Base-by-base conservation (phyloP, 139 green algal species). In the Prasinococcaceae sp. region DNA sequence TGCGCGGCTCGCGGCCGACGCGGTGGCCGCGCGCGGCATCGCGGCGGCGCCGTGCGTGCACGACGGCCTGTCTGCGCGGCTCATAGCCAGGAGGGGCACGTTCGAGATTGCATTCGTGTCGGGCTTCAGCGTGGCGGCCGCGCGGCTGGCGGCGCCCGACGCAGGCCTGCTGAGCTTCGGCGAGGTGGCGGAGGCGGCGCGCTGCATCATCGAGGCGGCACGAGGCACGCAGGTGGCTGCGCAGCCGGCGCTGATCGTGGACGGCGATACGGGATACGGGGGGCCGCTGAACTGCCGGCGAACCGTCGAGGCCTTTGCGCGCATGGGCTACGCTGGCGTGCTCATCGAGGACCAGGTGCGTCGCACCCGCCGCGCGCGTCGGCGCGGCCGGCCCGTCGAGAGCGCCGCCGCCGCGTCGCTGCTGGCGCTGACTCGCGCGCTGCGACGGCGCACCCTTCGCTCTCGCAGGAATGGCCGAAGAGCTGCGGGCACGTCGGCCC, bases 71-170 rank as follows among this genome's bases (percentile, higher is more conserved):
- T 8, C 19, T 20, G 39, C 39, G 8, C 8, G 12, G 6, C 39
- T 47, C 39, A 6, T 47, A n/a, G 39, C 39, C 12, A 5, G 6
- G 8, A 47, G 9, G 19, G 39, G 9, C 39, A 41, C 12, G 35
- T 47, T 47, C 12, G 6, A 47, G 39, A 28, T n/a, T 10, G 39
- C 39, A 20, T 47, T 47, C 39, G 25, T 47, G 39, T 47, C 39
- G 19, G 39, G 39, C 39, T 47, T 28, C 39, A 20, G 39, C 39
- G 39, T 47, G 19, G 39, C 39, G 19, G 39, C 39, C 19, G 23
- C 39, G 8, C 8, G 39, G 6, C 39, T 47, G 8, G 39, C 19
- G 19, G 39, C 23, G 19, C 39, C 39, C 39, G 39, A 47, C 39
- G 39, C 25, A 5, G 39, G 39, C 8, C 39, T 47, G 5, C 19